A percentile compares a stretch with the other conserved stretches of the same genome.
Evolutionary conservation across 768 basidiomycete species (phyloP).

Genomic region (Royoungia palumana): DNA sequence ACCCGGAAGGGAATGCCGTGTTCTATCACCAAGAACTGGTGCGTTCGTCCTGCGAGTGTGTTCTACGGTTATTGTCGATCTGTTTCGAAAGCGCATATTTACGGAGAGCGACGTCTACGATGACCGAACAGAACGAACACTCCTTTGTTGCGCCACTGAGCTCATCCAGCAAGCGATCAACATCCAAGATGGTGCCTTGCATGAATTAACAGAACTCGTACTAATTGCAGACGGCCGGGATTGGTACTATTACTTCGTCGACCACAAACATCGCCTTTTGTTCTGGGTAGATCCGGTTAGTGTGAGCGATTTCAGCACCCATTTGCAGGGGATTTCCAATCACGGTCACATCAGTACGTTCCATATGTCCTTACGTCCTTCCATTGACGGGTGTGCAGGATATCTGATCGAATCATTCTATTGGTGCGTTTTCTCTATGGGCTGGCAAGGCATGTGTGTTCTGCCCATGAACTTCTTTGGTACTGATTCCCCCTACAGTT

Average conservation of each 20-base stretch:
- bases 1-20: not conserved
- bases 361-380: not conserved
- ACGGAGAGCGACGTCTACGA: constrained; percentile 10
- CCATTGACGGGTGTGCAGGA: not conserved
- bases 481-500: not conserved
- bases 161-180: constrained; percentile 6
- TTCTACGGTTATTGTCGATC: too few relatives aligned
- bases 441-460: not conserved
- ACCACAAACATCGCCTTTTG: too few relatives aligned
- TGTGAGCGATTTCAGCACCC: too few relatives aligned
- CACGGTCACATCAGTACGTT: not conserved
- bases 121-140: not conserved
- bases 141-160: constrained; percentile 3
- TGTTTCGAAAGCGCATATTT: constrained; percentile 8
- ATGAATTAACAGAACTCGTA: constrained; percentile 6
- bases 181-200: not conserved
- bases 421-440: constrained; percentile 4
- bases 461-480: not conserved
- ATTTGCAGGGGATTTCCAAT: too few relatives aligned
- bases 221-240: too few relatives aligned
- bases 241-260: too few relatives aligned
- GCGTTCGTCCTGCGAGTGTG: too few relatives aligned
- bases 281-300: too few relatives aligned
- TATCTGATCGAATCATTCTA: not conserved
- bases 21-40: not conserved